A percentile compares a stretch with the other conserved stretches of the same genome.
Evolutionary conservation across 2,329 filamentous ascomycete species (phyloP).

Genomic region (Didymellaceae sp.): DNA sequence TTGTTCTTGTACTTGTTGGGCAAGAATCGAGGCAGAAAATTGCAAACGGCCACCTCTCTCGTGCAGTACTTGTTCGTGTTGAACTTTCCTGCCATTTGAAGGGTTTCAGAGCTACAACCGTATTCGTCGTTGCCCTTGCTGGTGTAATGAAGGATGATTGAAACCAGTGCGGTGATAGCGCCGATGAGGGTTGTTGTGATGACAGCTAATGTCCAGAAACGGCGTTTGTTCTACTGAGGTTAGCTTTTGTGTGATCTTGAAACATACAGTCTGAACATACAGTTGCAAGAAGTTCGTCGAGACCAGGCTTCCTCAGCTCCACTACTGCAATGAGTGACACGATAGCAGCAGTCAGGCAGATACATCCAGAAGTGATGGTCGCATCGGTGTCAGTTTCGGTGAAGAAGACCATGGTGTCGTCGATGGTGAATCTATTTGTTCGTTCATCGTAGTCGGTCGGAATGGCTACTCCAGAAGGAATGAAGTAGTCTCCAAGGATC

Average conservation of each 20-base stretch:
- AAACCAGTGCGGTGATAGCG: conserved; percentile 26
- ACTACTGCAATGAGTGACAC: conserved; percentile 35
- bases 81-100: conserved; percentile 26
- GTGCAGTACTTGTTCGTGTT: conserved; percentile 40
- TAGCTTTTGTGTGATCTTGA: not conserved
- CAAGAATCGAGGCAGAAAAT: conserved; percentile 27
- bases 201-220: conserved; percentile 36
- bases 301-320: conserved; percentile 30
- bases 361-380: conserved; percentile 36
- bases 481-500: conserved; percentile 40
- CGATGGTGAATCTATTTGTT: conserved; percentile 23
- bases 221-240: conserved; percentile 29
- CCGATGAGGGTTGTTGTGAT: conserved; percentile 27
- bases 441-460: conserved; percentile 27
- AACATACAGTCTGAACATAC: conserved; percentile 19
- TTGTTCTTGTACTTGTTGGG: conserved; percentile 18
- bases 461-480: conserved; percentile 28
- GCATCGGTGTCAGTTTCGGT: conserved; percentile 31
- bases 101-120: conserved; percentile 33
- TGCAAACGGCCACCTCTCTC: conserved; percentile 37
- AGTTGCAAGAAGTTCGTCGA: conserved; percentile 32
- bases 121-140: conserved; percentile 32
- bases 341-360: conserved; percentile 33
- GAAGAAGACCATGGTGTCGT: conserved; percentile 39
- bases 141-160: conserved; percentile 36